A percentile compares a stretch with the other conserved stretches of the same genome.
Conservation (phyloP, 345 rosid species). For the Aethionema arabicum region DNA sequence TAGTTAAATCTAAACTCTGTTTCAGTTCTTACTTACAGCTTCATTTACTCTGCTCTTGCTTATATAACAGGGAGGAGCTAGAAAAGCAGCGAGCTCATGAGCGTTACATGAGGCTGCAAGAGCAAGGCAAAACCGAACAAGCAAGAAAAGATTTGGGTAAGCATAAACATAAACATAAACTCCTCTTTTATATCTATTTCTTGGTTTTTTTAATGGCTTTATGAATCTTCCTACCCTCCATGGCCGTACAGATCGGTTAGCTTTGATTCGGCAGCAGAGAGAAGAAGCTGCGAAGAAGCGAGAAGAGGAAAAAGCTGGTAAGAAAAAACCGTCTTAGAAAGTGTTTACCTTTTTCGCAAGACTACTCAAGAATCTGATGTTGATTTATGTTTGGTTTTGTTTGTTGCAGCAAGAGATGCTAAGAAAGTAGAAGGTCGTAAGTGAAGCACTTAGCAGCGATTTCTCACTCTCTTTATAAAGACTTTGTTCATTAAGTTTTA, state of each 20-base stretch:
- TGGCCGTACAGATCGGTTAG: constrained; percentile 61
- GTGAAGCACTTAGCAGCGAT: constrained; percentile 22
- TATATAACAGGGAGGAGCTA: constrained; percentile 69
- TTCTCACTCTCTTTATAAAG: too few relatives aligned
- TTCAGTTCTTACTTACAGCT: background rate
- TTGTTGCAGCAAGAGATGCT: constrained; percentile 44
- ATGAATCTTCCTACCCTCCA: background rate
- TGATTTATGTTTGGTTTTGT: constrained; percentile 14
- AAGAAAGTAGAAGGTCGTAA: constrained; percentile 55
- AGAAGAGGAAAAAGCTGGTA: constrained; percentile 67
- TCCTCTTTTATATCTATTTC: constrained; percentile 3
- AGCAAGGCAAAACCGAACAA: constrained; percentile 98
- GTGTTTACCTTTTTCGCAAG: background rate
- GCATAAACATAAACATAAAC: background rate
- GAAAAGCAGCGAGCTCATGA: constrained; percentile 97
- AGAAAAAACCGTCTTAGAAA: background rate
- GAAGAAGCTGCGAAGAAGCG: constrained; percentile 71
- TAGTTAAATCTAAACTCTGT: background rate
- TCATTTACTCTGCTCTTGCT: background rate
- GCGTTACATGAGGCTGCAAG: constrained; percentile 96
- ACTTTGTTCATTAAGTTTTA: too few relatives aligned
- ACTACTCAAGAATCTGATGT: constrained; percentile 10
- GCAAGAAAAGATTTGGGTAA: constrained; percentile 90
- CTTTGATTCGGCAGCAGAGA: constrained; percentile 83
- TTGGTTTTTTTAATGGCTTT: background rate